These are phyloP conservation scores for Saccharomycopsis javanensis DNA, from an alignment of 805 yeast genomes.

Conservation along the genomic window DNA sequence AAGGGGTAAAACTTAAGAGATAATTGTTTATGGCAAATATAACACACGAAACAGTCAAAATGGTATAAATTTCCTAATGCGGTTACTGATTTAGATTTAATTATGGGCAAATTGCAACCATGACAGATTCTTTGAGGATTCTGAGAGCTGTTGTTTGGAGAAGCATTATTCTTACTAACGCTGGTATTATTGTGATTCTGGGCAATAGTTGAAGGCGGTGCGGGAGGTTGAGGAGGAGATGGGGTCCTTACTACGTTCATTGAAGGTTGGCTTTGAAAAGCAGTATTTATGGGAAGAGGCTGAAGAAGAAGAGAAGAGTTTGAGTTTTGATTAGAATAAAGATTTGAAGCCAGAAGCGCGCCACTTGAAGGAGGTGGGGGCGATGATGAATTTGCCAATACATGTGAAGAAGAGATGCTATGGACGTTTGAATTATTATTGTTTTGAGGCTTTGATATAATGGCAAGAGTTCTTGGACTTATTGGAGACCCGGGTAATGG, in stretches of 20 bases:
- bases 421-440: not conserved
- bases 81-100: constrained; percentile 66
- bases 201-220: not conserved
- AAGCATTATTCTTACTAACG: not conserved
- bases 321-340: not conserved
- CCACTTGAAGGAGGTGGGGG: not conserved
- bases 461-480: not conserved
- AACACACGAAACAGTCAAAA: constrained; percentile 78
- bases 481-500: constrained; percentile 1
- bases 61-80: constrained; percentile 77
- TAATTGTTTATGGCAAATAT: constrained; percentile 74
- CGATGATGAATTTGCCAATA: not conserved
- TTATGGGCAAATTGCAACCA: constrained; percentile 42
- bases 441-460: not conserved
- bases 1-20: constrained; percentile 84
- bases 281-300: not conserved
- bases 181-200: not conserved
- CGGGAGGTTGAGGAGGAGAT: not conserved
- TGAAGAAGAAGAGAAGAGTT: not conserved
- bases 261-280: not conserved
- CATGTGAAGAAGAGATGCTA: not conserved
- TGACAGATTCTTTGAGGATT: constrained; percentile 33
- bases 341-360: not conserved
- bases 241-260: not conserved
- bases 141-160: not conserved